Base-by-base conservation (phyloP, 2,329 filamentous ascomycete species). In the Zasmidium angulare region DNA sequence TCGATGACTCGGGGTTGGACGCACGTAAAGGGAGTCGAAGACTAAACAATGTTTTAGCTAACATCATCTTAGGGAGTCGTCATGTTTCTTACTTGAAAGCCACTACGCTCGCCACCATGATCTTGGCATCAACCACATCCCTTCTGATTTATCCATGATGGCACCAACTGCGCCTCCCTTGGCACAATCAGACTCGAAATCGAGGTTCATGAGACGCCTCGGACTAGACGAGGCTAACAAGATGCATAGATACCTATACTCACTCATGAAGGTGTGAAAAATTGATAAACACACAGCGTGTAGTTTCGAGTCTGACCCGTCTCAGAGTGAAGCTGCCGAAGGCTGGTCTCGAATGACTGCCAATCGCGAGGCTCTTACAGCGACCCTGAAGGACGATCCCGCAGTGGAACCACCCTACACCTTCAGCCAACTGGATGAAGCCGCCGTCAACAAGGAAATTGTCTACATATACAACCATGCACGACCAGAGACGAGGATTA, bases 401-500 rank as follows among this genome's bases (percentile, higher is more conserved):
- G 24, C 56, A 17, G 54, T 66, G 17, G 58, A 63, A 47, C 58
- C 62, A 24, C 62, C 64, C 3, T 66, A 62, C 61, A 75, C 74
- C 24, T 79, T 76, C 67, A 72, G 74, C 56, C 74, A 79, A 53
- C 74, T 81, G 9, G 76, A 75, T 17, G 78, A 80, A 65, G 77
- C 76, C 6, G 76, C 75, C 10, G 76, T 75, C 55, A 77, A 80
- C 52, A 63, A 63, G 22, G 75, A 79, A 59, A 72, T 78, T 40
- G 46, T 77, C 58, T 68, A 66, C 24, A 73, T 79, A 20, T 78
- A 74, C 60, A 63, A 67, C 10, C 61, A 65, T 19, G 74, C 77
- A 17, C 68, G 71, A 12, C 60, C 63, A 1, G 66, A 73, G 7
- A 79, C 78, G 3, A 70, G 63, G 47, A 67, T 69, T 1, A 75